Base-by-base conservation (phyloP, 139 green algal species). In the Tetradesmus obliquus region DNA sequence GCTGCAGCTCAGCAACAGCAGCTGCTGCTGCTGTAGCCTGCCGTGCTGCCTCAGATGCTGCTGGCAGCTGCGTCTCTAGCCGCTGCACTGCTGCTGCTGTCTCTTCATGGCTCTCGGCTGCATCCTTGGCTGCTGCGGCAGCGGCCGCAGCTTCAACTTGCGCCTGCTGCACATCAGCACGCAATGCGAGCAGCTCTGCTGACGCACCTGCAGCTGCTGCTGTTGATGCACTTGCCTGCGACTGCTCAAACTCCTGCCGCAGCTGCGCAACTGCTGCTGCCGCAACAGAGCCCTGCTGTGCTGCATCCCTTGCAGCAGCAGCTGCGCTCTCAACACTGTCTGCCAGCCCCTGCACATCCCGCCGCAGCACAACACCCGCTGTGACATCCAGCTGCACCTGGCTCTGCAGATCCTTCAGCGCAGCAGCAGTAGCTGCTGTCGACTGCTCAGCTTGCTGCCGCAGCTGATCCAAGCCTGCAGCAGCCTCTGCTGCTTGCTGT, bases 1-100 rank as follows among this genome's bases (percentile, higher is more conserved):
- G 55, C 55, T 87, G 55, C 55, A 72, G 82, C 54, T 87, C 53
- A 74, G 55, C 82, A 87, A 71, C 17, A 12, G 82, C 10, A n/a
- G 9, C 45, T 6, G 81, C 22, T 62, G 9, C 13, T 45, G 51
- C 17, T 24, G 66, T 24, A 13, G 66, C 66, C 66, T 76, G 66
- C 15, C 17, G 66, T 24, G 66, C 66, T 24, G 66, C 66, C 17
- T 76, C 66, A 24, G 66, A 76, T 24, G 66, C 66, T 13, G n/a
- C 8, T 24, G 66, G 66, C 45, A 62, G 80, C 80, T 86, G 80
- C 6, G 55, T 3, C 80, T 86, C 51, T 54, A 58, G 13, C 81
- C 32, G 81, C 51, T 32, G 51, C 7, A 32, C 15, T 69, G 45
- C 66, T 76, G 66, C 66, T 24, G 32, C 55, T 12, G 66, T 0